These are phyloP conservation scores for Brassica napus DNA, from an alignment of 345 rosid genomes.

Conservation along the genomic window Da-Ae NC_063435.1:456001-456500, in stretches of 20 bases:
- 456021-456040: slow-evolving; percentile 85
- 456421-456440: neutral
- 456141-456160: slow-evolving; percentile 73
- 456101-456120: slow-evolving; percentile 67
- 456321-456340: slow-evolving; percentile 71
- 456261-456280: slow-evolving; percentile 82
- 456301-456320: slow-evolving; percentile 71
- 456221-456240: slow-evolving; percentile 17
- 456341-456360: slow-evolving; percentile 74
- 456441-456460: neutral
- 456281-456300: slow-evolving; percentile 75
- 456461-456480: slow-evolving; percentile 17
- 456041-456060: slow-evolving; percentile 74
- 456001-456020: slow-evolving; percentile 63
- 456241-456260: slow-evolving; percentile 78
- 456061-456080: slow-evolving; percentile 76
- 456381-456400: slow-evolving; percentile 63
- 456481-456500: slow-evolving; percentile 1
- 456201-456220: neutral
- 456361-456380: slow-evolving; percentile 78
- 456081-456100: slow-evolving; percentile 68
- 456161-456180: slow-evolving; percentile 22
- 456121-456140: slow-evolving; percentile 71
- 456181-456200: neutral
- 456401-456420: slow-evolving; percentile 38